Evolutionary conservation across 148 eudicot genomes (phyloP).

Genomic region (Heliosperma pusillum): DNA sequence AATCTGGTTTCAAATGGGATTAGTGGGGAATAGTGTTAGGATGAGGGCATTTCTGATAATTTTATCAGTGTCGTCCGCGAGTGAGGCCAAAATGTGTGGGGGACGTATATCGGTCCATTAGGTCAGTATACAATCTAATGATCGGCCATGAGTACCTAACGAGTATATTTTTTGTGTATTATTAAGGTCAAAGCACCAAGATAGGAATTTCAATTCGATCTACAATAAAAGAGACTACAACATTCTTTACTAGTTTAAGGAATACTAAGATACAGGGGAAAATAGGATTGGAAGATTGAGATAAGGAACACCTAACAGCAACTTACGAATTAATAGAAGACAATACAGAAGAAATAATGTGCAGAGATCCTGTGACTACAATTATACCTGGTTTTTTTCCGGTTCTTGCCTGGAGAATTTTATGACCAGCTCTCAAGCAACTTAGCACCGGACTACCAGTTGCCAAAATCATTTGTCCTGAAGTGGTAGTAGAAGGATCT

Average conservation of each 20-base stretch:
- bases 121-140: no score
- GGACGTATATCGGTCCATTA: no score
- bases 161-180: neutral
- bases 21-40: no score
- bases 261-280: neutral
- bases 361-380: slow-evolving; percentile 83
- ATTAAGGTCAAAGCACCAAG: neutral
- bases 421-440: slow-evolving; percentile 45
- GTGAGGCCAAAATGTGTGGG: no score
- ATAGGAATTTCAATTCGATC: neutral
- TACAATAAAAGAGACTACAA: neutral
- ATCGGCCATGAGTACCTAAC: no score
- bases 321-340: slow-evolving; percentile 25
- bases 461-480: slow-evolving; percentile 29
- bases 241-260: neutral
- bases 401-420: slow-evolving; percentile 42
- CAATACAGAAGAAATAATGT: slow-evolving; percentile 74
- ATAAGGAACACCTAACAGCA: neutral
- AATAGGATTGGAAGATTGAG: neutral
- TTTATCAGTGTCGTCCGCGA: no score
- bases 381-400: slow-evolving; percentile 43
- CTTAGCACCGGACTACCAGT: slow-evolving; percentile 41
- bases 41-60: no score
- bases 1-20: no score
- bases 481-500: slow-evolving; percentile 12